A percentile compares a stretch with the other conserved stretches of the same genome.
Evolutionary conservation across 352 stramenopile species (phyloP).

Genomic region (Phytophthora sp.): DNA sequence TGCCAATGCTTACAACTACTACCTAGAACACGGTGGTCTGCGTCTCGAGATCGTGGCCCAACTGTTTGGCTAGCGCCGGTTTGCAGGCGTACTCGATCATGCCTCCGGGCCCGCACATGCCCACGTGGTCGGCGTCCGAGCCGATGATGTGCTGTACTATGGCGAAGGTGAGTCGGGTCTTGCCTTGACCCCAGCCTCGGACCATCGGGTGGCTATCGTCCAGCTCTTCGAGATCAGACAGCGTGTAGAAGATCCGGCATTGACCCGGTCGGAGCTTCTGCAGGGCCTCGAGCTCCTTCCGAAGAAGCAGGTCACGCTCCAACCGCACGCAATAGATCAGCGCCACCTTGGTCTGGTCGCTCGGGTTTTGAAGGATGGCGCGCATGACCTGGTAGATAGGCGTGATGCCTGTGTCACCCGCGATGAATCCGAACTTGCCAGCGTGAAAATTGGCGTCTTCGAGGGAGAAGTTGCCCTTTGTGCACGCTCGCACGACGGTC

Average conservation of each 20-base stretch:
- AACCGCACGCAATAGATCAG: slow-evolving; percentile 88
- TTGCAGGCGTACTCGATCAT: slow-evolving; percentile 96
- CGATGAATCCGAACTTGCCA: slow-evolving; percentile 64
- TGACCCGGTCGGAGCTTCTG: slow-evolving; percentile 45
- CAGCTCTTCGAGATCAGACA: slow-evolving; percentile 59
- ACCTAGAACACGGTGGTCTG: slow-evolving; percentile 57
- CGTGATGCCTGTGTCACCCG: slow-evolving; percentile 63
- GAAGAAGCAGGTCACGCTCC: slow-evolving; percentile 93
- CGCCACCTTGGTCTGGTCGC: slow-evolving; percentile 50
- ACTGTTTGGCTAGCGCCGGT: slow-evolving; percentile 82
- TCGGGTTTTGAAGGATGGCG: slow-evolving; percentile 70
- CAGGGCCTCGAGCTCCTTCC: slow-evolving; percentile 87
- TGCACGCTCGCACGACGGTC: no score
- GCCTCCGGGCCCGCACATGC: slow-evolving; percentile 93
- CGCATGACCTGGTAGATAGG: slow-evolving; percentile 76
- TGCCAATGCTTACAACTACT: no score
- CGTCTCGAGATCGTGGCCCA: slow-evolving; percentile 86
- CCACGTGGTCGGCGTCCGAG: slow-evolving; percentile 64
- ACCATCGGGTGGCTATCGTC: slow-evolving; percentile 48
- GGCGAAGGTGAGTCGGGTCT: slow-evolving; percentile 86
- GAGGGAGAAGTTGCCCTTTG: no score
- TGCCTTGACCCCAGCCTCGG: slow-evolving; percentile 74
- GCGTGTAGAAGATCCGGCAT: slow-evolving; percentile 46
- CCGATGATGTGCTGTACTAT: slow-evolving; percentile 89
- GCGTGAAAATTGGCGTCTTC: no score